Conservation (phyloP, 306 rosid species). For the Sindora glabra region DNA sequence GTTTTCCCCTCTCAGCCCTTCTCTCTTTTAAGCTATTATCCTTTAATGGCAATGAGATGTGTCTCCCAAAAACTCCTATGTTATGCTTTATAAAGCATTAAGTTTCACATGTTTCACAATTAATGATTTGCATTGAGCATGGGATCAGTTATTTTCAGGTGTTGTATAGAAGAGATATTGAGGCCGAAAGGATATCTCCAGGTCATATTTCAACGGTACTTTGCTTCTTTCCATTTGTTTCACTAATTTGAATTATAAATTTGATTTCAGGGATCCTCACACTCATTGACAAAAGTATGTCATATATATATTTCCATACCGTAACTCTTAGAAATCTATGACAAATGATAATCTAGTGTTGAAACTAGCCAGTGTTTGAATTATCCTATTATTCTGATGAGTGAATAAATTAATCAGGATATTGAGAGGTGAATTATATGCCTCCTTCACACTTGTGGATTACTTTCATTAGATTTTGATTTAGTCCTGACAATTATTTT, state of each 20-base stretch:
- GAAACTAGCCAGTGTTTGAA: background rate
- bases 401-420: background rate
- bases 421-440: background rate
- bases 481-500: constrained; percentile 6
- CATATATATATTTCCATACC: no score
- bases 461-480: constrained; percentile 1
- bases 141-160: constrained; percentile 44
- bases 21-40: no score
- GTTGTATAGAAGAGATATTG: constrained; percentile 43
- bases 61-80: no score
- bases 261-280: background rate
- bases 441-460: background rate
- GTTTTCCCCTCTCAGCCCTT: no score
- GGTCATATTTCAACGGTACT: constrained; percentile 64
- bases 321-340: background rate
- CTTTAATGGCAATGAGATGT: no score
- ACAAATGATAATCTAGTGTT: background rate
- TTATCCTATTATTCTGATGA: background rate
- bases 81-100: no score
- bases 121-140: background rate
- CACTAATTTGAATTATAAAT: no score
- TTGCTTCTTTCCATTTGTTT: constrained; percentile 3
- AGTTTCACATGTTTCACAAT: no score
- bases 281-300: background rate
- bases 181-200: constrained; percentile 40